Evolutionary conservation across 371 early-diverging fungal genomes (phyloP), one percentile per base, ranked within the genome.

Genomic region (Apophysomyces ossiformis): DNA sequence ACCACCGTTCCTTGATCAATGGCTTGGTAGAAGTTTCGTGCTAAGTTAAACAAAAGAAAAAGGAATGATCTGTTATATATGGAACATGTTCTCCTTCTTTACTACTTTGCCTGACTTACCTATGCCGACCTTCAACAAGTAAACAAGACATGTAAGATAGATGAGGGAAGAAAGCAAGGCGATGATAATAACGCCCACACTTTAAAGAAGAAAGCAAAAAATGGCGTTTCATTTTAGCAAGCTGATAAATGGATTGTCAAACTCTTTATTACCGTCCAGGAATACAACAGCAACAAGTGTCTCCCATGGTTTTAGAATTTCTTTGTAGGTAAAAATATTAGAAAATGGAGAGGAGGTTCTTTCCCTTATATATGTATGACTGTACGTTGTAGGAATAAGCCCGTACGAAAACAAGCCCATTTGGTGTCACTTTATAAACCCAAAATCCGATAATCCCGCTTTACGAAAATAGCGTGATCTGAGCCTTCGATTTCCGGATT

Each of bases 261-360:
- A 9, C 32, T 26, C 26, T 12, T 26, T 13, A 4, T 56, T 68
- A 68, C 69, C 69, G 45, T 13, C 59, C 16, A 38, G 69, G 69
- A 50, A 68, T 64, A 47, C 69, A 68, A 45, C 69, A 68, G 43
- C 69, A 68, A 21, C 69, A 68, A 0, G 32, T 63, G 8, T 68
- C 58, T 50, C 54, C 54, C 54, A 50, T 50, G 0, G 16, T 45
- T 13, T 45, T 6, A 12, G n/a, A 15, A n/a, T 50, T 50, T 21
- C 21, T 21, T 50, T 50, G 41, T 41, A 13, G 1, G 11, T 1
- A 41, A 41, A 41, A 41, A 5, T 50, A 18, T 50, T n/a, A 21
- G 9, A 16, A 32, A 50, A 7, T 50, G 35, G 6, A 50, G 32
- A 26, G 32, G 32, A 26, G 54, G 54, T 7, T 7, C 9, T 8